Conservation (phyloP, 2,329 filamentous ascomycete species). For the Colletotrichum spinosum region DNA sequence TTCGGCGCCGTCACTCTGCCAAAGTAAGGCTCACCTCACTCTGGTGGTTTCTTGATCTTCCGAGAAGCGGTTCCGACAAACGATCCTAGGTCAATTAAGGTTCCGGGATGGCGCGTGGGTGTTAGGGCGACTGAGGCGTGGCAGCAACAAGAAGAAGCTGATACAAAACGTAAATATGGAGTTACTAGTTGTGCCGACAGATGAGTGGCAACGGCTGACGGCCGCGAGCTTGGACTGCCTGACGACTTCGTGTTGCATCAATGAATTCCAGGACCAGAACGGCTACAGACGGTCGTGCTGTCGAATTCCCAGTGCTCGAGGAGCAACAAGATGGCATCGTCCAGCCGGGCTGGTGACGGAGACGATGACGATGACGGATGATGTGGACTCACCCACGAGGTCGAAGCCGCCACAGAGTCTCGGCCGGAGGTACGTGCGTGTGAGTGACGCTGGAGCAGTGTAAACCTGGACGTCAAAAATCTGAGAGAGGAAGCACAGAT, state of each 20-base stretch:
- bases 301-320: constrained; percentile 27
- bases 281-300: constrained; percentile 8
- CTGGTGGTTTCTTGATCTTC: constrained; percentile 31
- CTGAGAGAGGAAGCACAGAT: constrained; percentile 32
- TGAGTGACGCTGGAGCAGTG: constrained; percentile 17
- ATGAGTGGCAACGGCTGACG: constrained; percentile 32
- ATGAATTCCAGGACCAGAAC: too few species aligned
- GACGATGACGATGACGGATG: constrained; percentile 6
- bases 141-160: constrained; percentile 22
- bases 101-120: constrained; percentile 36
- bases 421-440: constrained; percentile 9
- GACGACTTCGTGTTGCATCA: not conserved
- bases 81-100: constrained; percentile 29
- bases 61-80: constrained; percentile 31
- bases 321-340: constrained; percentile 6
- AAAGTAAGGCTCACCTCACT: constrained; percentile 7
- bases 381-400: constrained; percentile 26
- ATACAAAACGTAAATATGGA: constrained; percentile 26
- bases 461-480: constrained; percentile 23
- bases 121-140: constrained; percentile 31
- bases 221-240: constrained; percentile 8
- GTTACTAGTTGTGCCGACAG: constrained; percentile 19
- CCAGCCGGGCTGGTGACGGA: constrained; percentile 1
- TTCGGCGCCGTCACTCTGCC: constrained; percentile 22
- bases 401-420: constrained; percentile 11